Conservation (phyloP, 2,329 filamentous ascomycete species). For the Diaporthe eres region DNA sequence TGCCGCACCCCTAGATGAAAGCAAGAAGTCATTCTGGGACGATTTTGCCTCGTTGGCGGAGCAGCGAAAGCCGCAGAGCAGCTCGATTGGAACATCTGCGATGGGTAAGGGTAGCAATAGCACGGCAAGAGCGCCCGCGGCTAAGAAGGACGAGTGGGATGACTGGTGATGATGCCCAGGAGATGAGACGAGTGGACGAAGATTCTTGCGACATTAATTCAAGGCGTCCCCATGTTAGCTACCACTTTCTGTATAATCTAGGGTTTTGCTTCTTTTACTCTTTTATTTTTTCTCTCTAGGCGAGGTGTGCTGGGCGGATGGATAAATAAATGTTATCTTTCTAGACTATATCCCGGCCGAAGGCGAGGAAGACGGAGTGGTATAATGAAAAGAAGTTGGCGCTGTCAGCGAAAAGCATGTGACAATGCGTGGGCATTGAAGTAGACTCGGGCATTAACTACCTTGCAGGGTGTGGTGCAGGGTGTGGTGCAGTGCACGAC, state of each 20-base stretch:
- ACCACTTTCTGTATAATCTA: constrained; percentile 32
- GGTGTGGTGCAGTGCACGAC: constrained; percentile 17
- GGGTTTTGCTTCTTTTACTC: neutral
- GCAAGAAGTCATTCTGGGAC: constrained; percentile 91
- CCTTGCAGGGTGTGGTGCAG: neutral
- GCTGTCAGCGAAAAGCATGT: constrained; percentile 12
- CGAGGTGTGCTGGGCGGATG: constrained; percentile 14
- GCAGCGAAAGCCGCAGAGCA: constrained; percentile 59
- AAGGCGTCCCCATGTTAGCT: constrained; percentile 3
- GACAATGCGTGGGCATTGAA: constrained; percentile 21
- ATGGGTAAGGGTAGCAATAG: constrained; percentile 67
- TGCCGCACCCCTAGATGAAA: constrained; percentile 67
- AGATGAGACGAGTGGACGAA: neutral
- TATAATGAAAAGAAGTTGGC: neutral
- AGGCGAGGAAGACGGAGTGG: neutral
- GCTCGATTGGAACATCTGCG: constrained; percentile 70
- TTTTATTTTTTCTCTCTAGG: neutral
- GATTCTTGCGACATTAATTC: neutral
- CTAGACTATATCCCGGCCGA: neutral
- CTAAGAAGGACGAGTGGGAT: constrained; percentile 73
- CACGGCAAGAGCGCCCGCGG: constrained; percentile 48
- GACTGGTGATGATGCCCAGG: constrained; percentile 64
- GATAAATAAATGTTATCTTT: constrained; percentile 27
- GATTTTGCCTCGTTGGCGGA: constrained; percentile 82
- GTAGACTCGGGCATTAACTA: neutral